Evolutionary conservation across 2,329 filamentous ascomycete genomes (phyloP), one percentile per base, ranked within the genome.

Genomic region (Fusarium multiceps): DNA sequence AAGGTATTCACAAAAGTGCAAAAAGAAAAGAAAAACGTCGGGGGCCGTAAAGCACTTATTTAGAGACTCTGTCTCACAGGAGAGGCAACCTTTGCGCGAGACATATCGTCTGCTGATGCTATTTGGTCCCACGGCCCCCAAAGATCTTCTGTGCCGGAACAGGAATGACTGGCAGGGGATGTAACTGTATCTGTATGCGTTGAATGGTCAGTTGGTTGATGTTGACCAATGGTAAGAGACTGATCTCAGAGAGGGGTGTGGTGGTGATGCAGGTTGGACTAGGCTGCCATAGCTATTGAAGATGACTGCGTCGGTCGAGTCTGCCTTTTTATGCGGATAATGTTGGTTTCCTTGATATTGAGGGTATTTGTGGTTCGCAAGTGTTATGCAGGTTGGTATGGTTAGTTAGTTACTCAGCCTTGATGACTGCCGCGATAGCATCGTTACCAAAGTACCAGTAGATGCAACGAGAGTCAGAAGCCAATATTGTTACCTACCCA

Each of bases 101-200:
- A 71, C 34, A 42, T 34, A 14, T 20, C 32, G 68, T 73, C 72
- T 74, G 73, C 72, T 74, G 72, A 73, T 69, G 53, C 27, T 50
- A 21, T 58, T 55, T 50, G 41, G 37, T 70, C 45, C 47, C 45
- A 56, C 37, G 40, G 61, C 56, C 58, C 60, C 69, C 37, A 63
- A 57, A 41, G 23, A 34, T 47, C 54, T 58, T 56, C 41, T 66
- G 68, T 50, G 66, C 55, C 16, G 16, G 45, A 61, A 71, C 45
- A 30, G 59, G 57, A 49, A 54, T 60, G 45, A 55, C 42, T 32
- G 41, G 7, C 32, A 25, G 1, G 32, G 61, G 55, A 64, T 67
- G 64, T 66, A 55, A 73, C 67, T 50, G 40, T 60, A 63, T 68
- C 62, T 57, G 23, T 48, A 66, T 60, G 20, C 32, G 57, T 32